Percentiles rank a stretch among this genome's conserved stretches.
Conservation (phyloP, 2,329 filamentous ascomycete genomes). For the Cercospora sp. region DNA sequence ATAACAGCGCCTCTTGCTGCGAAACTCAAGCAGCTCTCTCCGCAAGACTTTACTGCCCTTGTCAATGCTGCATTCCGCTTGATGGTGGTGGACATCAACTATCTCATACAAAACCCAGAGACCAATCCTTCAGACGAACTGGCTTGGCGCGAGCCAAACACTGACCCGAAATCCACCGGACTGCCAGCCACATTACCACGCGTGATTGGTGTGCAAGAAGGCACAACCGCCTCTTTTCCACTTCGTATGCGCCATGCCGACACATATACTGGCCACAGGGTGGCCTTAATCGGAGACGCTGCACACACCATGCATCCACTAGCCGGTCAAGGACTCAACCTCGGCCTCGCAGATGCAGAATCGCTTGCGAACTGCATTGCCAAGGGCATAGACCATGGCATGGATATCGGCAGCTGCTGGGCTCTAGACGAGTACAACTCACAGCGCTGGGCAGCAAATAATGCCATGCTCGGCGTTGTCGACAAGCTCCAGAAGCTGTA, state of each 20-base stretch:
- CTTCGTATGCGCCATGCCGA: conserved; percentile 91
- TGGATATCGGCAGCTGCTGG: conserved; percentile 79
- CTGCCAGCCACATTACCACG: conserved; percentile 51
- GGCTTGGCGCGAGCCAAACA: conserved; percentile 78
- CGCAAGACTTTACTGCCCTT: conserved; percentile 75
- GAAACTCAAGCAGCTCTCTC: conserved; percentile 71
- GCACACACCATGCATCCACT: conserved; percentile 94
- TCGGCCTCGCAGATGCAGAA: conserved; percentile 85
- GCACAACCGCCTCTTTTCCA: conserved; percentile 84
- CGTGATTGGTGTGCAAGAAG: conserved; percentile 71
- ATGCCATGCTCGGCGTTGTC: conserved; percentile 71
- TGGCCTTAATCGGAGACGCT: conserved; percentile 89
- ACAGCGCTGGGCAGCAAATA: conserved; percentile 81
- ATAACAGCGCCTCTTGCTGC: conserved; percentile 80
- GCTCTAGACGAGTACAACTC: conserved; percentile 78
- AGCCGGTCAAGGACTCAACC: conserved; percentile 90
- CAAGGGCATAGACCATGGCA: conserved; percentile 75
- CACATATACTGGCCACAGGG: conserved; percentile 84
- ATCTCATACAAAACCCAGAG: conserved; percentile 66
- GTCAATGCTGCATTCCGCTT: conserved; percentile 94
- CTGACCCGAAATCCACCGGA: conserved; percentile 46
- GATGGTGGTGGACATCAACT: conserved; percentile 73
- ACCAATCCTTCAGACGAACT: conserved; percentile 67
- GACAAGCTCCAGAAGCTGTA: conserved; percentile 95
- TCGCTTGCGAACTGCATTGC: conserved; percentile 73